Conservation (phyloP, 164 flowering plant genomes). For the Tinospora cordifolia region DNA sequence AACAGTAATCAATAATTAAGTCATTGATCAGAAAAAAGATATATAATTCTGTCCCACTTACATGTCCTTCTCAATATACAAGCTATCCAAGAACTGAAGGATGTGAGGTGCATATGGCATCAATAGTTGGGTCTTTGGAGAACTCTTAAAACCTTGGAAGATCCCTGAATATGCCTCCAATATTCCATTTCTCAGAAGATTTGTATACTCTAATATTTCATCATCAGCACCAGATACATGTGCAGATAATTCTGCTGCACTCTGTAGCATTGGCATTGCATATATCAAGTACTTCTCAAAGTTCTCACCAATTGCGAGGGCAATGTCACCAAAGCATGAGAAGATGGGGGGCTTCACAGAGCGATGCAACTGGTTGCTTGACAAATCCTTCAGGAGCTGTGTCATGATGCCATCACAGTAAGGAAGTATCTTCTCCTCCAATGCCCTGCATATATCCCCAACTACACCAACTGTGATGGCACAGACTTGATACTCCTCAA, state of each 20-base stretch:
- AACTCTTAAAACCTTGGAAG: slow-evolving; percentile 52
- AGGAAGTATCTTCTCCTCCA: slow-evolving; percentile 52
- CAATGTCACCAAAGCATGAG: slow-evolving; percentile 61
- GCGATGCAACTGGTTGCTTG: slow-evolving; percentile 53
- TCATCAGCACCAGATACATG: slow-evolving; percentile 44
- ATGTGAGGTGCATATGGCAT: slow-evolving; percentile 48
- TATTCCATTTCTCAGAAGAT: slow-evolving; percentile 48
- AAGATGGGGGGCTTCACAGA: slow-evolving; percentile 62
- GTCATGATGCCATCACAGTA: slow-evolving; percentile 61
- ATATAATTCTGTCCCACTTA: too few relatives aligned
- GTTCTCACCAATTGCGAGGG: slow-evolving; percentile 54
- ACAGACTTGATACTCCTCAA: slow-evolving; percentile 65
- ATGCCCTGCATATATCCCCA: slow-evolving; percentile 54
- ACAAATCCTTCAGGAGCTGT: slow-evolving; percentile 53
- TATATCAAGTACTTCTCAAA: slow-evolving; percentile 59
- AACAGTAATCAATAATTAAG: too few relatives aligned
- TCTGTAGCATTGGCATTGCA: slow-evolving; percentile 68
- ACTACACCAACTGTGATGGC: slow-evolving; percentile 57
- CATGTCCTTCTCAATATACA: slow-evolving; percentile 54
- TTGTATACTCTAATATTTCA: slow-evolving; percentile 46
- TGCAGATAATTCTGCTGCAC: slow-evolving; percentile 50
- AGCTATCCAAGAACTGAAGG: slow-evolving; percentile 49
- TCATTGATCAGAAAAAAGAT: too few relatives aligned
- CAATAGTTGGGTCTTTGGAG: slow-evolving; percentile 49
- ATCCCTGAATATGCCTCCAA: slow-evolving; percentile 65